Conservation (phyloP, 2,329 filamentous ascomycete species). For the Talaromyces sp. region DNA sequence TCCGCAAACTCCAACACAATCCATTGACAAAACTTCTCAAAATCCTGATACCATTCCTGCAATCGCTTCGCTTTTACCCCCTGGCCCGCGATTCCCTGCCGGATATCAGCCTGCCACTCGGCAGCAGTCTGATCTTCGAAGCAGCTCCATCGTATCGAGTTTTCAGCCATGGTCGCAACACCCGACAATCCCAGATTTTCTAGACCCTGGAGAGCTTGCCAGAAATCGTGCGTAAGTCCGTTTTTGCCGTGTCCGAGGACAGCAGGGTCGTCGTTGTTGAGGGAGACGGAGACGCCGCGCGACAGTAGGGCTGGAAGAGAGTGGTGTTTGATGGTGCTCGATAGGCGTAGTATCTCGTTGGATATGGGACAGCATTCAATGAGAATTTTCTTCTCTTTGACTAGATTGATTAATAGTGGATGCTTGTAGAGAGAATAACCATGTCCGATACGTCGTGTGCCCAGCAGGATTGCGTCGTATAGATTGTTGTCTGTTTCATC, state of each 20-base stretch:
- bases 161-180: conserved; percentile 81
- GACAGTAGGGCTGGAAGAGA: conserved; percentile 79
- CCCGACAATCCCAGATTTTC: conserved; percentile 86
- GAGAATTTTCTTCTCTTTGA: conserved; percentile 81
- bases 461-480: conserved; percentile 81
- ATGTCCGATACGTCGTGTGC: conserved; percentile 83
- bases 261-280: conserved; percentile 88
- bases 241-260: conserved; percentile 78
- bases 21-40: conserved; percentile 90
- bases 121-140: conserved; percentile 72
- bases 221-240: conserved; percentile 88
- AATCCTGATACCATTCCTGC: conserved; percentile 72
- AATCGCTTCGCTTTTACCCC: conserved; percentile 67
- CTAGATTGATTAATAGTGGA: conserved; percentile 78
- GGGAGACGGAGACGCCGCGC: conserved; percentile 73
- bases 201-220: conserved; percentile 87
- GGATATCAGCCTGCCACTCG: conserved; percentile 68
- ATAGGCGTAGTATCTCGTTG: conserved; percentile 79
- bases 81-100: conserved; percentile 65
- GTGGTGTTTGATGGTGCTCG: conserved; percentile 69
- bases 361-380: conserved; percentile 87
- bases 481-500: conserved; percentile 74
- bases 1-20: conserved; percentile 70
- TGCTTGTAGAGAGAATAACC: conserved; percentile 87
- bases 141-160: conserved; percentile 82